These are phyloP conservation scores for Gracilariopsis chorda DNA, from an alignment of 23 red algal species.

Conservation along the genomic window DNA sequence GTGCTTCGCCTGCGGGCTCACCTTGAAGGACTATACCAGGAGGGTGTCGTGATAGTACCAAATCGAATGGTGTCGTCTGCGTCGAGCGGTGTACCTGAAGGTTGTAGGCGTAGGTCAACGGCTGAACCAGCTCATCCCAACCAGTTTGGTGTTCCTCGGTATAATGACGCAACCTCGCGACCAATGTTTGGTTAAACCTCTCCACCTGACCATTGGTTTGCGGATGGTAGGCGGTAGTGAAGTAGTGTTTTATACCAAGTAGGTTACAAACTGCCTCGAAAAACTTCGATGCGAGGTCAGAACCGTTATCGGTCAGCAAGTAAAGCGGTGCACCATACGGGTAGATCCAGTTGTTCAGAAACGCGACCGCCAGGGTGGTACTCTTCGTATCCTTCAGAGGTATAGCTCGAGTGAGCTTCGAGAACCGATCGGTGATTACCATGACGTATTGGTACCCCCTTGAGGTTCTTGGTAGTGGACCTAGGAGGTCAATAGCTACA, in stretches of 20 bases:
- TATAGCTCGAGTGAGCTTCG: conserved; percentile 10
- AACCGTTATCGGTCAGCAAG: conserved; percentile 24
- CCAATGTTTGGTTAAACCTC: conserved; percentile 24
- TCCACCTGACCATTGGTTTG: conserved; percentile 37
- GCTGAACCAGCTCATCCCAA: conserved; percentile 1
- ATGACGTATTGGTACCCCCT: conserved; percentile 1
- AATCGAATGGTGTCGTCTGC: background rate
- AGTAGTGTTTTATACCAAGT: background rate
- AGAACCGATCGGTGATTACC: conserved; percentile 36
- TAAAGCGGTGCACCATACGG: conserved; percentile 5
- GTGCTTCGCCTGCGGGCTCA: background rate
- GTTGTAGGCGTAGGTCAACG: conserved; percentile 16
- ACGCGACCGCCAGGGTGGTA: background rate
- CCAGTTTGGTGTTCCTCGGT: background rate
- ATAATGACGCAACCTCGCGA: background rate
- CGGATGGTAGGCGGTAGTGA: conserved; percentile 38
- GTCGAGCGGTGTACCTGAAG: background rate
- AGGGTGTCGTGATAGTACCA: conserved; percentile 7
- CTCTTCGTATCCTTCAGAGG: conserved; percentile 2
- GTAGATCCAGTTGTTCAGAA: conserved; percentile 18
- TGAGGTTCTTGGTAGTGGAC: conserved; percentile 8
- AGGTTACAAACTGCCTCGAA: conserved; percentile 22
- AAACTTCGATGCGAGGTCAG: background rate
- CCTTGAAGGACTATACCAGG: background rate
- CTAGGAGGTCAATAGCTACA: conserved; percentile 18